These are phyloP conservation scores for Obelidium mucronatum DNA, from an alignment of 192 early-diverging fungal genomes.

Conservation along the genomic window DNA sequence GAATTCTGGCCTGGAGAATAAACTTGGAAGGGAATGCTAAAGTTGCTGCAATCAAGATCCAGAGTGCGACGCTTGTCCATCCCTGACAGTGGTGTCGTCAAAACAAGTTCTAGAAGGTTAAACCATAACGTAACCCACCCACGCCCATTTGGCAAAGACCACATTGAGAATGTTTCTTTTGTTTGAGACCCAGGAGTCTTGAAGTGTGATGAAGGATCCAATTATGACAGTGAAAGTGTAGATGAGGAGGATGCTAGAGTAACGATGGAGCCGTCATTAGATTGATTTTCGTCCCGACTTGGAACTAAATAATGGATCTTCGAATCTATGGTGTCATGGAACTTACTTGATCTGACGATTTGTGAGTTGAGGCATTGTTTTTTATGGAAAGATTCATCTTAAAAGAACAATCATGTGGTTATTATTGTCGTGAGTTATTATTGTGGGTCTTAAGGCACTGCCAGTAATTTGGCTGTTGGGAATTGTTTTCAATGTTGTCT, in stretches of 20 bases:
- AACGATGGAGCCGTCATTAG: neutral
- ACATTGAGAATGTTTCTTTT: conserved; percentile 81
- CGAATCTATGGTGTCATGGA: too few relatives aligned
- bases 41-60: conserved; percentile 50
- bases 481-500: too few relatives aligned
- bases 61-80: conserved; percentile 78
- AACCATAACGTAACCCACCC: conserved; percentile 57
- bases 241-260: conserved; percentile 2
- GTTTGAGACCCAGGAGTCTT: conserved; percentile 60
- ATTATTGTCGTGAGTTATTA: too few relatives aligned
- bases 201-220: conserved; percentile 30
- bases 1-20: conserved; percentile 22
- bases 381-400: too few relatives aligned
- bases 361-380: too few relatives aligned
- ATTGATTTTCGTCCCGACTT: too few relatives aligned
- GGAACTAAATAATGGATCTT: too few relatives aligned
- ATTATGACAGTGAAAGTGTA: conserved; percentile 44
- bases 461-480: too few relatives aligned
- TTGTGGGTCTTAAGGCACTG: too few relatives aligned
- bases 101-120: neutral
- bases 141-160: conserved; percentile 82
- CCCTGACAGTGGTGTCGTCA: conserved; percentile 20
- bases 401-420: too few relatives aligned
- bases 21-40: neutral
- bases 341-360: neutral